A percentile compares a stretch with the other conserved stretches of the same genome.
phyloP scores from a whole-genome alignment of 805 yeast genomes.

The Cyberlindnera bimundalis region DNA sequence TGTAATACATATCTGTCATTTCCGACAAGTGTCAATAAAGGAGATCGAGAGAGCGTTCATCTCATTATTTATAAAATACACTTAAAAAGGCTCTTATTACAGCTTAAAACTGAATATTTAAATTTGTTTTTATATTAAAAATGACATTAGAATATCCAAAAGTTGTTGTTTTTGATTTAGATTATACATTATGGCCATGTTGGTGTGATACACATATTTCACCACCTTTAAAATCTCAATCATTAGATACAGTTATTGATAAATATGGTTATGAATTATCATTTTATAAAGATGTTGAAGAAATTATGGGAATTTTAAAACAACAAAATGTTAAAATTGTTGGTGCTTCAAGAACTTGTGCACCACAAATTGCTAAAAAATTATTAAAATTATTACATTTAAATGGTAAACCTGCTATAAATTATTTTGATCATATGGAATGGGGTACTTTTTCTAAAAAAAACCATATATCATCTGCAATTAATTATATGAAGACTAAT shows the following conservation, averaged over 20 bases:
- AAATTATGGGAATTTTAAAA: constrained; percentile 51
- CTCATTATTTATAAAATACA: too few species aligned
- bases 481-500: constrained; percentile 26
- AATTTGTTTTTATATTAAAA: too few species aligned
- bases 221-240: constrained; percentile 45
- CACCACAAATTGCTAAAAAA: constrained; percentile 73
- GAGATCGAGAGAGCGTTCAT: too few species aligned
- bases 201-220: constrained; percentile 79
- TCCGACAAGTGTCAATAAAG: too few species aligned
- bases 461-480: constrained; percentile 54
- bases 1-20: too few species aligned
- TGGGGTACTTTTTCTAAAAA: constrained; percentile 68
- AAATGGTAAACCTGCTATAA: constrained; percentile 47
- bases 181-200: constrained; percentile 77
- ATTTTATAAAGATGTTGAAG: constrained; percentile 66
- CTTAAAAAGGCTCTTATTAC: too few species aligned
- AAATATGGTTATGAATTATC: constrained; percentile 49
- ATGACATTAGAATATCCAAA: constrained; percentile 31
- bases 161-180: constrained; percentile 70
- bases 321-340: constrained; percentile 48
- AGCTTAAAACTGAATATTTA: too few species aligned
- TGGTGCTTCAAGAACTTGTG: constrained; percentile 76
- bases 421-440: constrained; percentile 54
- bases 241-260: constrained; percentile 44
- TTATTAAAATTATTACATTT: constrained; percentile 53